These are phyloP conservation scores for Echinosophora koreensis DNA, from an alignment of 306 rosid genomes.

Conservation along the genomic window DNA sequence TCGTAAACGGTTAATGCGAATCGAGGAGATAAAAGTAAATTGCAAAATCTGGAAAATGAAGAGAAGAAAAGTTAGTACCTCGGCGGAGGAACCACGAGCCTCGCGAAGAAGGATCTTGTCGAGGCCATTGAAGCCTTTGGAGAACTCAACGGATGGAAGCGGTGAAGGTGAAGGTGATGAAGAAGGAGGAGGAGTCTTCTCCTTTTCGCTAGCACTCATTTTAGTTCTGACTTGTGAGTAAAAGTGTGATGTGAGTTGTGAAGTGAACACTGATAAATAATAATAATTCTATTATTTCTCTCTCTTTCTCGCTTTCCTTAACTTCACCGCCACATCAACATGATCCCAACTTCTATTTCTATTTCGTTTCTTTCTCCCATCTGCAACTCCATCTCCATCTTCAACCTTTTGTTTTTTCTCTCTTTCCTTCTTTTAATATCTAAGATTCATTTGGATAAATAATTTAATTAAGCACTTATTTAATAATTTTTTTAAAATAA, in stretches of 20 bases:
- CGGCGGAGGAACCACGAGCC: conserved; percentile 72
- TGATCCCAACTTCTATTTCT: not conserved
- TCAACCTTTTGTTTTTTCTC: not conserved
- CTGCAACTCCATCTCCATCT: not conserved
- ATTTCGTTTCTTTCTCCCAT: conserved; percentile 13
- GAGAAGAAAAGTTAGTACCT: conserved; percentile 44
- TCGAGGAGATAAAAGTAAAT: conserved; percentile 2
- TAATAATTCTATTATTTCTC: too few relatives aligned
- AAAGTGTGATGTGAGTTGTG: too few relatives aligned
- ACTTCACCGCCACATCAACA: conserved; percentile 38
- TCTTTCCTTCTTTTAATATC: not conserved
- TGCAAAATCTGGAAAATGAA: not conserved
- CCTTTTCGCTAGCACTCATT: conserved; percentile 45
- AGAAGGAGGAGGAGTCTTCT: conserved; percentile 27
- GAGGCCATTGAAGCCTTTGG: conserved; percentile 77
- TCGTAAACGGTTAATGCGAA: not conserved
- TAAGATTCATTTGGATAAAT: too few relatives aligned
- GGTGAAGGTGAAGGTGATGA: conserved; percentile 27
- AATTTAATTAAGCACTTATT: too few relatives aligned
- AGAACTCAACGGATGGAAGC: conserved; percentile 44
- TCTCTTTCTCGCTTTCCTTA: not conserved
- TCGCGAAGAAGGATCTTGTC: conserved; percentile 71
- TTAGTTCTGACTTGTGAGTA: not conserved
- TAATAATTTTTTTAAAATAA: too few relatives aligned
- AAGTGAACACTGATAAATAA: too few relatives aligned